Base-by-base conservation (phyloP, 441 rosid genomes). In the Euphorbia schlechtendalii region DNA sequence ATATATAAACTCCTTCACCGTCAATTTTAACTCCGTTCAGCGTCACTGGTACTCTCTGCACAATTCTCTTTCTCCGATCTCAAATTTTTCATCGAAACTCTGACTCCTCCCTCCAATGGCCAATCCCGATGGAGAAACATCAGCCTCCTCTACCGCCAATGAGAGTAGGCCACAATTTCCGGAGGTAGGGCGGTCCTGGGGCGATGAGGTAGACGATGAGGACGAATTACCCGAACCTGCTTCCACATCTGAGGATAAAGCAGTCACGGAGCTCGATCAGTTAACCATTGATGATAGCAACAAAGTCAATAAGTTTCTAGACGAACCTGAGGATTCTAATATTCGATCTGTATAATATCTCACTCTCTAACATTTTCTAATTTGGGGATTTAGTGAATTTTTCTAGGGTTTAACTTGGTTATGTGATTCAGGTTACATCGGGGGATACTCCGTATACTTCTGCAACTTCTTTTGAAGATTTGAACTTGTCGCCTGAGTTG, bases 371-470 rank as follows among this genome's bases (percentile, higher is more conserved):
- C n/a, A 41, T 53, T 36, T 61, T 9, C 15, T 5, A 13, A 8
- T 9, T 22, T 22, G 24, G 36, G 28, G 11, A 22, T 61, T 13
- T 41, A n/a, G 43, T 13, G 4, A 2, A 11, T 53, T 53, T 21
- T 0, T 5, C 25, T 25, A 25, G 28, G 9, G 66, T 27, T n/a
- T n/a, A n/a, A 24, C 24, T 54, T 54, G 21, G 28, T 14, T 60
- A 13, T 60, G 20, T 60, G 49, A 41, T 60, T 40, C 64, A 94
- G 98, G 90, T 91, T 68, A 79, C 89, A 12, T 34, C 89, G 0
- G 89, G 89, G 17, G 90, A 89, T 40, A 90, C 97, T 1, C 96
- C 90, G 0, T 94, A 94, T 68, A 78, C 96, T 4, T 94, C 99
- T 0, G 96, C 98, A 0, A 68, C 82, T 48, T 73, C 81, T 2